Evolutionary conservation across 2,329 filamentous ascomycete genomes (phyloP).

Genomic region (Cladosporium sp.): DNA sequence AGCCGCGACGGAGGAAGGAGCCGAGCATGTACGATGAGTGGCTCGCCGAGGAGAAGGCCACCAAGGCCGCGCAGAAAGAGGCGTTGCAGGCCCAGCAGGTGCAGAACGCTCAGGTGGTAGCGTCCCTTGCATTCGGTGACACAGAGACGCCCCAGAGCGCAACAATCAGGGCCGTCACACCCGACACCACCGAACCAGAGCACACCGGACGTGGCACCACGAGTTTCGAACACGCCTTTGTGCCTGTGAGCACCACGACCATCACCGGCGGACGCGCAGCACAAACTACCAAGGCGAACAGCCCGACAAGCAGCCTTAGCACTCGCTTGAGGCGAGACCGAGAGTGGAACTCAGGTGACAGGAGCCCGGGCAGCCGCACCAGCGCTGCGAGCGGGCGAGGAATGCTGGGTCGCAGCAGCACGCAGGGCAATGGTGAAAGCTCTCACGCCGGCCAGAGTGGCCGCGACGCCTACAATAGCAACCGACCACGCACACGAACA

Average conservation of each 20-base stretch:
- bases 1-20: conserved; percentile 31
- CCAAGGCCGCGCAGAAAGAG: conserved; percentile 16
- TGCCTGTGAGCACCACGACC: conserved; percentile 33
- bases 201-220: conserved; percentile 32
- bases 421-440: conserved; percentile 32
- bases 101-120: conserved; percentile 14
- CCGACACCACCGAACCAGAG: conserved; percentile 14
- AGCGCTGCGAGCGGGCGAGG: conserved; percentile 27
- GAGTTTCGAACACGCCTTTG: conserved; percentile 35
- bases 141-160: conserved; percentile 9
- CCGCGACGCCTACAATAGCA: conserved; percentile 27
- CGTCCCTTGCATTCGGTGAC: conserved; percentile 16
- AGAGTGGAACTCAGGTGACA: conserved; percentile 24
- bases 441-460: conserved; percentile 27
- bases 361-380: conserved; percentile 31
- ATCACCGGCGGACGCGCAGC: conserved; percentile 28
- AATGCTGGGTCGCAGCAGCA: conserved; percentile 30
- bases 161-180: conserved; percentile 22
- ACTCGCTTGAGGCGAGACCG: conserved; percentile 25
- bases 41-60: conserved; percentile 31
- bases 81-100: conserved; percentile 11
- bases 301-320: conserved; percentile 16
- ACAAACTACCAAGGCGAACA: not conserved
- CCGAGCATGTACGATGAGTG: conserved; percentile 38
- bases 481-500: conserved; percentile 53